Percentiles rank a stretch among this genome's conserved stretches.
Evolutionary conservation across 2,329 filamentous ascomycete genomes (phyloP).

Genomic region (Clonostachys solani): DNA sequence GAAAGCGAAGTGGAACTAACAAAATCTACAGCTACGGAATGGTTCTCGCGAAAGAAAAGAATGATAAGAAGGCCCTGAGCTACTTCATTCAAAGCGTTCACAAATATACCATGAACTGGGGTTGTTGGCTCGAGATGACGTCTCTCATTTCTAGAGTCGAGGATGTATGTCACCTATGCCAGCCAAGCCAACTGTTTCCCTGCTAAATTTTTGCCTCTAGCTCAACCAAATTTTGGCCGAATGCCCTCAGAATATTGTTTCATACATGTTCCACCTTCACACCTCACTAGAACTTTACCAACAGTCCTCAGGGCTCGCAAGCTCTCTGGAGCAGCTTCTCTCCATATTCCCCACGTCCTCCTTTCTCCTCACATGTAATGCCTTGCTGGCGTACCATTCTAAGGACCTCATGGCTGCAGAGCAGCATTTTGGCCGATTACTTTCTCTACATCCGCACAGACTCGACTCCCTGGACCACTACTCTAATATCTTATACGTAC

Average conservation of each 20-base stretch:
- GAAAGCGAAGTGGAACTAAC: background rate
- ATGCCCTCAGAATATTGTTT: constrained; percentile 86
- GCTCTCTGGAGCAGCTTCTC: constrained; percentile 72
- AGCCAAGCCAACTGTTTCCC: background rate
- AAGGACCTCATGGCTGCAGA: constrained; percentile 72
- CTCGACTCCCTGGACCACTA: constrained; percentile 93
- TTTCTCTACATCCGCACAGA: constrained; percentile 70
- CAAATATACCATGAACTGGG: constrained; percentile 93
- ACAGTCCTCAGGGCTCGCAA: constrained; percentile 70
- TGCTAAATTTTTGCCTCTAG: constrained; percentile 35
- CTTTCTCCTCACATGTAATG: constrained; percentile 86
- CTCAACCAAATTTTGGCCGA: constrained; percentile 66
- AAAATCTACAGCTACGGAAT: constrained; percentile 65
- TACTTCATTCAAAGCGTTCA: constrained; percentile 89
- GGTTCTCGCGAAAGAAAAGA: constrained; percentile 85
- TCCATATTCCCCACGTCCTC: constrained; percentile 82
- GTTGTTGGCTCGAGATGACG: constrained; percentile 90
- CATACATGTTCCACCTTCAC: constrained; percentile 89
- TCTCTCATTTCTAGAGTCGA: constrained; percentile 74
- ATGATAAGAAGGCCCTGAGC: constrained; percentile 76
- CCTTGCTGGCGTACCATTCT: constrained; percentile 83
- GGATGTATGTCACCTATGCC: constrained; percentile 54
- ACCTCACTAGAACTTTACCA: constrained; percentile 91
- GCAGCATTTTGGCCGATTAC: constrained; percentile 68
- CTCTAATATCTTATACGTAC: constrained; percentile 95